phyloP scores from a whole-genome alignment of 805 yeast genomes.

The Saccharomycopsis fibuligera region DNA sequence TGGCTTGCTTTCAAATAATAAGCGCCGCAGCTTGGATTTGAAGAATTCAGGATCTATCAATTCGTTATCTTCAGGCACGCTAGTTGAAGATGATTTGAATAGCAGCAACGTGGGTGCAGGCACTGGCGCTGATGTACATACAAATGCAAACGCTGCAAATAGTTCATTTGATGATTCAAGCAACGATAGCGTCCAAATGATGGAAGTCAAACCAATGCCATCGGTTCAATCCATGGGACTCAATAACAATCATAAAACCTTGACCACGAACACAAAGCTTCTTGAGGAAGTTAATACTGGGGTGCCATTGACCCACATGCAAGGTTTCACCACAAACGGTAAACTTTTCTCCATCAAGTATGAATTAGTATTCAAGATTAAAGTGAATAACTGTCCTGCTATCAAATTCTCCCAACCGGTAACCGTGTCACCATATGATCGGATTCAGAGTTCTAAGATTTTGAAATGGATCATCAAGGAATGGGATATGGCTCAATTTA shows the following conservation, averaged over 20 bases:
- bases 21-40: conserved; percentile 10
- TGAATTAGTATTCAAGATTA: conserved; percentile 43
- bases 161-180: background rate
- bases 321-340: conserved; percentile 46
- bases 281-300: conserved; percentile 20
- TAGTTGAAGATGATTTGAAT: too few relatives aligned
- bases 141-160: background rate
- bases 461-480: conserved; percentile 49
- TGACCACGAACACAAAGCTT: conserved; percentile 20
- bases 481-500: conserved; percentile 37
- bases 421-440: conserved; percentile 48
- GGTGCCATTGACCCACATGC: conserved; percentile 28
- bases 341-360: conserved; percentile 46
- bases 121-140: too few relatives aligned
- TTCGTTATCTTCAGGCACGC: background rate
- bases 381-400: conserved; percentile 39
- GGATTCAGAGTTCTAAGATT: conserved; percentile 40
- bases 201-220: conserved; percentile 6
- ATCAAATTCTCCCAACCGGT: conserved; percentile 45
- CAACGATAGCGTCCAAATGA: background rate
- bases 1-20: conserved; percentile 4
- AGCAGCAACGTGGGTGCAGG: too few relatives aligned
- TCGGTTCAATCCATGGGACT: conserved; percentile 22
- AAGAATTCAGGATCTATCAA: background rate
- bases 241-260: conserved; percentile 22